Evolutionary conservation across 2,329 filamentous ascomycete species (phyloP), one percentile per base, ranked within the genome.

Genomic region (Rosellinia necatrix): DNA sequence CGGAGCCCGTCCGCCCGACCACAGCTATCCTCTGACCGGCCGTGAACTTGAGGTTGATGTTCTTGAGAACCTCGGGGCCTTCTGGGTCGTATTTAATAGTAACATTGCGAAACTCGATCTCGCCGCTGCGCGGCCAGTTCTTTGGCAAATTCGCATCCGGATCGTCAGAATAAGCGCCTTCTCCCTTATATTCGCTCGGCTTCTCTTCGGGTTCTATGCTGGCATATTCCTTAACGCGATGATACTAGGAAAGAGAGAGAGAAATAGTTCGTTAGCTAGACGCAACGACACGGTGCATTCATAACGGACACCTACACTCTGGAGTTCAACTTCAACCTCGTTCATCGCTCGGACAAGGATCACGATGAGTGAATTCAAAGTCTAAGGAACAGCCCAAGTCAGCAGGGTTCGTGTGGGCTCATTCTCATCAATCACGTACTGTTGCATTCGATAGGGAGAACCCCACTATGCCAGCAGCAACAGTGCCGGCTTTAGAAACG

Each of bases 1-100:
- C 91, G 4, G 88, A 91, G 0, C 89, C 87, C 0, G 91, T 96
- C 8, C 91, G 84, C 2, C 91, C 91, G 9, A 92, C 88, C 17
- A 96, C 80, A 0, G 90, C 91, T 1, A 90, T 90, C 47, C 88
- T 87, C 50, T 89, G 88, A 1, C 91, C 90, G 0, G 87, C 88
- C 10, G 73, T 75, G 58, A 83, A 80, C 29, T 74, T 76, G 40
- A 83, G 72, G 57, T 76, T 81, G 49, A 83, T 70, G 29, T 80
- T 69, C 21, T 78, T 78, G 15, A 83, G 71, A 37, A 83, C 78
- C 51, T 81, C 74, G 42, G 75, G 72, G 15, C 78, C 71, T 54
- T 80, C 70, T 24, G 72, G 52, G 55, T 78, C 69, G 61, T 81
- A 81, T 40, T 78, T 76, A 30, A 80, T 77, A 5, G 78, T 80